A percentile compares a stretch with the other conserved stretches of the same genome.
These are phyloP conservation scores for Solanum lycopersicoides DNA, from an alignment of 257 asterid genomes.

Conservation along the genomic window DNA sequence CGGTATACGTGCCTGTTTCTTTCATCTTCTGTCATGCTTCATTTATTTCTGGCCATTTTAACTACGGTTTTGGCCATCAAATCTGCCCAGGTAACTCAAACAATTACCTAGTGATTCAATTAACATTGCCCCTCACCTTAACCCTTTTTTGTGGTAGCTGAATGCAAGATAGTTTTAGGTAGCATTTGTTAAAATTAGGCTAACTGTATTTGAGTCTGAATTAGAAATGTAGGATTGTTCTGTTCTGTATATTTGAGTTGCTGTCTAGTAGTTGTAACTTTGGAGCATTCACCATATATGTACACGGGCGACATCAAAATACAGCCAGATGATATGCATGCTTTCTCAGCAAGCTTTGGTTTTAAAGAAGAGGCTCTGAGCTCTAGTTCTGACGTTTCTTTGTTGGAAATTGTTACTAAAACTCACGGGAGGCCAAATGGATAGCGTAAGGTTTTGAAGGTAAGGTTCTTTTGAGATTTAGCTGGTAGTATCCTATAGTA, in stretches of 20 bases:
- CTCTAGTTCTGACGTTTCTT: background rate
- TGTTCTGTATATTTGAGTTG: background rate
- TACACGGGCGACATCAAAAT: constrained; percentile 70
- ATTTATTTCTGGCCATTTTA: background rate
- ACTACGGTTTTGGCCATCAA: constrained; percentile 28
- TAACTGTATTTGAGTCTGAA: background rate
- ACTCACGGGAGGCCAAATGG: background rate
- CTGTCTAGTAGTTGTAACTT: background rate
- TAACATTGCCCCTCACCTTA: background rate
- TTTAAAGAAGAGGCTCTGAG: background rate
- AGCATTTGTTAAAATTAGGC: background rate
- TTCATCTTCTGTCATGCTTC: background rate
- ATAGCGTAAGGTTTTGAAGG: background rate
- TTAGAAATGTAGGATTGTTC: background rate
- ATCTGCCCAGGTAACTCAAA: constrained; percentile 55
- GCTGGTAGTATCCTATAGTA: background rate
- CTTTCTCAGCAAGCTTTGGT: background rate
- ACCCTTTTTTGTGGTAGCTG: background rate
- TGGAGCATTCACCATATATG: background rate
- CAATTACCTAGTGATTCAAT: background rate
- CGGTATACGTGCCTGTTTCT: background rate
- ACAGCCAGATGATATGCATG: background rate
- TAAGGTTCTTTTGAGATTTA: constrained; percentile 1
- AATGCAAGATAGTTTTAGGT: background rate
- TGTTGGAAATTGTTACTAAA: background rate